Evolutionary conservation across 2,329 filamentous ascomycete species (phyloP).

Genomic region (Plectosphaerella sp.): DNA sequence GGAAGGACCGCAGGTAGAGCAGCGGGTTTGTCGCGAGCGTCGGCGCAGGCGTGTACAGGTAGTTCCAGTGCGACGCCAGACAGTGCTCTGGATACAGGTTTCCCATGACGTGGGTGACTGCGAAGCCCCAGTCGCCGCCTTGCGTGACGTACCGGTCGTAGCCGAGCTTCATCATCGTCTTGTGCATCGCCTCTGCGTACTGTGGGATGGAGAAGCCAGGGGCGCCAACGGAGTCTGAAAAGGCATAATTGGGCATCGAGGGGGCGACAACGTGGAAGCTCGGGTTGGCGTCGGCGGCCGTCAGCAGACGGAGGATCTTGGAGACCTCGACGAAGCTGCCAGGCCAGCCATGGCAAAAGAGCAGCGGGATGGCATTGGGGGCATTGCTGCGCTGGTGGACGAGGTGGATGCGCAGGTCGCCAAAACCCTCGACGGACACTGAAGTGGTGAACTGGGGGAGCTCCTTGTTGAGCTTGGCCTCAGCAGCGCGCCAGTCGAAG

Average conservation of each 20-base stretch:
- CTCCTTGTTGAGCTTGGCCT: slow-evolving; percentile 48
- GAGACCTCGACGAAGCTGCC: slow-evolving; percentile 64
- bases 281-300: slow-evolving; percentile 25
- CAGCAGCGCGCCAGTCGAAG: slow-evolving; percentile 60
- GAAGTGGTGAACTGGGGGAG: slow-evolving; percentile 53
- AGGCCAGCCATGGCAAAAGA: slow-evolving; percentile 69
- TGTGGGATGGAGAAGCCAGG: slow-evolving; percentile 25
- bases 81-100: slow-evolving; percentile 52
- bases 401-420: slow-evolving; percentile 50
- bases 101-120: slow-evolving; percentile 59
- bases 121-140: slow-evolving; percentile 69
- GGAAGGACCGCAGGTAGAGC: slow-evolving; percentile 50
- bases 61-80: slow-evolving; percentile 59
- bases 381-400: slow-evolving; percentile 51
- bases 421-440: slow-evolving; percentile 53
- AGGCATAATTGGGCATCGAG: slow-evolving; percentile 50
- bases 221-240: slow-evolving; percentile 34
- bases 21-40: slow-evolving; percentile 46
- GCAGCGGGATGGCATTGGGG: slow-evolving; percentile 53
- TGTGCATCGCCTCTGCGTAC: slow-evolving; percentile 54
- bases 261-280: slow-evolving; percentile 55
- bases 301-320: slow-evolving; percentile 53
- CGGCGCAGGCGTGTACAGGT: slow-evolving; percentile 42
- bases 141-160: slow-evolving; percentile 60
- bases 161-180: slow-evolving; percentile 64